These are phyloP conservation scores for Antrodiella citrinella DNA, from an alignment of 768 basidiomycete genomes.

Conservation along the genomic window DNA sequence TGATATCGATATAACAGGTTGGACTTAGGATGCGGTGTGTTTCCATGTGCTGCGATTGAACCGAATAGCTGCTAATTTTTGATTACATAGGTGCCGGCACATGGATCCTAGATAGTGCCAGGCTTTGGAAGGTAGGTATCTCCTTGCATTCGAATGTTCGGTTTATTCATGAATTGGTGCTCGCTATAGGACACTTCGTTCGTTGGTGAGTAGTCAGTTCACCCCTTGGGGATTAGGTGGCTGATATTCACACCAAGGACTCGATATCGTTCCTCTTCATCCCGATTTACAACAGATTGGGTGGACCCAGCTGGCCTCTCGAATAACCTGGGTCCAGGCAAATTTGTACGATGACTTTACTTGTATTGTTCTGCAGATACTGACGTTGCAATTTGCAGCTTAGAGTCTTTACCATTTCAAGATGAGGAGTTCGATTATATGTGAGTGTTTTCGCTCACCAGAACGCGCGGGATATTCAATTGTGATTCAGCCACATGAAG, in stretches of 20 bases:
- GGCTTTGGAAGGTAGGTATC: constrained; percentile 54
- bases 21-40: constrained; percentile 67
- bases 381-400: constrained; percentile 29
- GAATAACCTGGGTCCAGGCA: constrained; percentile 65
- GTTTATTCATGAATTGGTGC: no score
- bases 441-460: constrained; percentile 25
- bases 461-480: constrained; percentile 2
- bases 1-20: constrained; percentile 30
- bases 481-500: constrained; percentile 47
- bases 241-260: no score
- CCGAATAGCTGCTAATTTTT: neutral
- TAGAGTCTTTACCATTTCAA: constrained; percentile 62
- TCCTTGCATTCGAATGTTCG: no score
- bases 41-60: neutral
- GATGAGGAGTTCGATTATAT: constrained; percentile 73
- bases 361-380: neutral
- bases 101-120: constrained; percentile 63
- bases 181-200: constrained; percentile 44
- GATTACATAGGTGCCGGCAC: constrained; percentile 50
- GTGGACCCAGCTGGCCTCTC: constrained; percentile 44
- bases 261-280: constrained; percentile 67
- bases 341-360: constrained; percentile 48
- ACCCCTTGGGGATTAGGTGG: no score
- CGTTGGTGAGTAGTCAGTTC: constrained; percentile 50
- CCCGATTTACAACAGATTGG: constrained; percentile 58